Evolutionary conservation across 805 yeast genomes (phyloP), one percentile per base, ranked within the genome.

Genomic region (Wickerhamomyces tratensis): DNA sequence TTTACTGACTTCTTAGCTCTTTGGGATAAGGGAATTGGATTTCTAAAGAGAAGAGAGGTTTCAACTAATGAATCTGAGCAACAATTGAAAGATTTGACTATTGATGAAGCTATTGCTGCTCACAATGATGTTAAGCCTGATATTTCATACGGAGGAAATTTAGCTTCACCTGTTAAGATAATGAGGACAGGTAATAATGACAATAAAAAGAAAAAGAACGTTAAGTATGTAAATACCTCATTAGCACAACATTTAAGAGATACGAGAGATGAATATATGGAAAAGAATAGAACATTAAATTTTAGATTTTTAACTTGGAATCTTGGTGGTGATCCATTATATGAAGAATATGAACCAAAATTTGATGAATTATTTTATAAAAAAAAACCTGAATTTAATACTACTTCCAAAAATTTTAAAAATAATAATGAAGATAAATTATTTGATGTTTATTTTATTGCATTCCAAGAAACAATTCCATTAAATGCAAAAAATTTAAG

Each of bases 381-480:
- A 11, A 33, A 26, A 5, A 38, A 8, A 4, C 41, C 31, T 20
- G 20, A 20, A 20, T 20, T 20, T 20, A 20, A 20, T 20, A 20
- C 20, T 3, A 20, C 20, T 20, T 20, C 20, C 4, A 20, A 20
- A 20, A 4, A 20, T 20, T 20, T 20, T 20, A 20, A 20, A 20
- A 20, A 20, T 20, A 33, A 34, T 7, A 25, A 45, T 26, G 43
- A 43, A n/a, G 27, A 30, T 7, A 36, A 43, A 6, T 38, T 40
- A 25, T 45, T 57, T 11, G 72, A 68, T 46, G 37, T 75, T 1
- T 65, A 68, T 42, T 59, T 72, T 6, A 46, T 75, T 6, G 68
- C 69, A 7, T 58, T 75, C 37, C 81, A 75, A 50, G 81, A 75
- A 48, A 66, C 76, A 0, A 63, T 75, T 4, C 70, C 77, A 4